Conservation (phyloP, 2,329 filamentous ascomycete species). For the Exophiala calicioides region DNA sequence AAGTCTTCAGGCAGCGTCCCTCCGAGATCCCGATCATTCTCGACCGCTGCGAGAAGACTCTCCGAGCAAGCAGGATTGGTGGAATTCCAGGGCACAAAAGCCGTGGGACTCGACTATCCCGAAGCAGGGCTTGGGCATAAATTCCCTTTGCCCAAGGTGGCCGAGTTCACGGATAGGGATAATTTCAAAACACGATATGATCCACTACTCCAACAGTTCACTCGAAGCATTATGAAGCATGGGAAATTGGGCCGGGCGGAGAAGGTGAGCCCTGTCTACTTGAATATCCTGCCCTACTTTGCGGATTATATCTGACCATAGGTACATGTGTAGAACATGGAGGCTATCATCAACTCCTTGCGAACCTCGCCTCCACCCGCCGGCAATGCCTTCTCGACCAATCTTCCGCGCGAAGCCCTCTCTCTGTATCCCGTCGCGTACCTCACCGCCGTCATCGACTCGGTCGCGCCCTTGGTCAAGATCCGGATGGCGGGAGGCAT, state of each 20-base stretch:
- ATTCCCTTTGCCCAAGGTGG: conserved; percentile 68
- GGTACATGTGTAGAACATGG: conserved; percentile 69
- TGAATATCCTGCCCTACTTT: conserved; percentile 9
- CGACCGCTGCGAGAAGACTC: conserved; percentile 52
- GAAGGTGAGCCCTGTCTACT: conserved; percentile 56
- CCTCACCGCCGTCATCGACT: conserved; percentile 87
- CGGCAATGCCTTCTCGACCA: conserved; percentile 53
- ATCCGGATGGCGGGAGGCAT: conserved; percentile 74
- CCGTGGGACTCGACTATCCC: conserved; percentile 33
- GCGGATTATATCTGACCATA: neutral
- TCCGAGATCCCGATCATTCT: conserved; percentile 53
- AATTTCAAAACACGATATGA: conserved; percentile 83
- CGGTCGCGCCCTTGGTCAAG: conserved; percentile 82
- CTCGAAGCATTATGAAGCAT: conserved; percentile 85
- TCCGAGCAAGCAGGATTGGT: conserved; percentile 35
- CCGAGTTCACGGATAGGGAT: conserved; percentile 59
- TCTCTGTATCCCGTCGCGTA: conserved; percentile 88
- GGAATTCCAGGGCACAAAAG: conserved; percentile 31
- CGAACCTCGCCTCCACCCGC: conserved; percentile 66
- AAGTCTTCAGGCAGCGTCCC: conserved; percentile 30
- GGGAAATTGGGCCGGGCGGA: conserved; percentile 91
- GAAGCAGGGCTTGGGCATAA: conserved; percentile 63
- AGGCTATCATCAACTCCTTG: conserved; percentile 75
- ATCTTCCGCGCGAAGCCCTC: conserved; percentile 76
- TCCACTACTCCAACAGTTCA: conserved; percentile 80